Evolutionary conservation across 2,329 filamentous ascomycete species (phyloP), one percentile per base, ranked within the genome.

Genomic region (Ceratocystis alfenasii): DNA sequence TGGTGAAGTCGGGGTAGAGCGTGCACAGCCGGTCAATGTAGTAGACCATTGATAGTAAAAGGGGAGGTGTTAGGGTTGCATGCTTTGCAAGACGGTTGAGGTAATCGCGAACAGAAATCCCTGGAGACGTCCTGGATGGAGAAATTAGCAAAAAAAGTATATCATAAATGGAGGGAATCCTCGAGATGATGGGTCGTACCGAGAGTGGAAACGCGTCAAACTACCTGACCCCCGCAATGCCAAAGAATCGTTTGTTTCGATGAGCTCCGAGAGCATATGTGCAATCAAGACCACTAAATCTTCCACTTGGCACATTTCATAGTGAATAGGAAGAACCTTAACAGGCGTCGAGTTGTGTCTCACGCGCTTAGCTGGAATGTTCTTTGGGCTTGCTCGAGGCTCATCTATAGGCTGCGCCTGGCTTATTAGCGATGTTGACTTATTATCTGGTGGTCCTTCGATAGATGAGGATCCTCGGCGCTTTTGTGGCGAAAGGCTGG

Each of bases 31-130:
- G 87, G 76, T 99, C 94, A 72, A 99, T 97, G 73, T 97, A 99
- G 74, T 95, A 99, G 66, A 99, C 94, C 90, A 99, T 97, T 71
- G 92, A 94, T 45, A 99, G 83, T n/a, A 99, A 81, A 63, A 99
- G 87, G 0, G 94, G 93, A 12, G 94, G 92, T 5, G 90, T 91
- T 2, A 99, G 81, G 0, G 93, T 96, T 30, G 94, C 94, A 74
- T 99, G 94, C 67, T 91, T 90, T 28, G 95, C 94, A 67, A 99
- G 81, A 69, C 94, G 87, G 72, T 94, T 89, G 45, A 99, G 82
- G 74, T 99, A 99, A 74, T 99, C 94, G 68, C 87, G 81, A 41
- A 99, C 93, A 30, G 91, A 96, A 68, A 99, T 99, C 64, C 89
- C 92, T 6, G 94, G 94, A 1, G 94, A 77, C 2, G 82, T 84